A percentile compares a stretch with the other conserved stretches of the same genome.
These are phyloP conservation scores for Tuber brumale DNA, from an alignment of 495 filamentous ascomycete genomes.

Conservation along the genomic window DNA sequence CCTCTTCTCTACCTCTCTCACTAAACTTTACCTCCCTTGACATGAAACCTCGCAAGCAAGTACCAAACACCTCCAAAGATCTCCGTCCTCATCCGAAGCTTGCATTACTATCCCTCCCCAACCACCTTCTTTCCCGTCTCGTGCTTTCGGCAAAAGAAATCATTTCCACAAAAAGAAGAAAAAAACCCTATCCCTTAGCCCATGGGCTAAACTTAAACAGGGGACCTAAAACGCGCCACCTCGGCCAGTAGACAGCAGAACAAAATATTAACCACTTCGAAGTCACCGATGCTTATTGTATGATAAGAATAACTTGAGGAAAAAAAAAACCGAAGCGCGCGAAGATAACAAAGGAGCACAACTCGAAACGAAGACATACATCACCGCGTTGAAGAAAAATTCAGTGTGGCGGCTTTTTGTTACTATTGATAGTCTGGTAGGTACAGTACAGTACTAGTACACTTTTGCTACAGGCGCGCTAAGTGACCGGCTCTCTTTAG, in stretches of 20 bases:
- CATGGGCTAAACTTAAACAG: not conserved
- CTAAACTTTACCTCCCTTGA: not conserved
- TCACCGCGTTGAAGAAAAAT: not conserved
- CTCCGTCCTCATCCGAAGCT: not conserved
- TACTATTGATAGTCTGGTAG: slow-evolving; percentile 1
- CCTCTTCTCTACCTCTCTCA: not conserved
- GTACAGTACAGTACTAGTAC: no score
- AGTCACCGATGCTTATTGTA: not conserved
- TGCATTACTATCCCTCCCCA: not conserved
- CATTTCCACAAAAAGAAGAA: not conserved
- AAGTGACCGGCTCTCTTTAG: not conserved
- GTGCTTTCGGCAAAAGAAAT: not conserved
- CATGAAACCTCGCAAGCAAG: not conserved
- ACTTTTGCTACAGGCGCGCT: not conserved
- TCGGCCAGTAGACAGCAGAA: not conserved
- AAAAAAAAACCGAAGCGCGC: no score
- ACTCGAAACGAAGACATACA: not conserved
- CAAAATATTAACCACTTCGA: not conserved
- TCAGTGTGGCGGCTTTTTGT: not conserved
- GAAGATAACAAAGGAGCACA: not conserved
- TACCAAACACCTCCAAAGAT: not conserved
- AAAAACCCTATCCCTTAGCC: not conserved
- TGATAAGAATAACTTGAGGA: not conserved
- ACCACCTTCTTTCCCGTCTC: not conserved
- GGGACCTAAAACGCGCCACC: not conserved